Percentiles rank a stretch among this genome's conserved stretches.
phyloP scores from a whole-genome alignment of 306 rosid genomes.

The Vigna hirtella region DNA sequence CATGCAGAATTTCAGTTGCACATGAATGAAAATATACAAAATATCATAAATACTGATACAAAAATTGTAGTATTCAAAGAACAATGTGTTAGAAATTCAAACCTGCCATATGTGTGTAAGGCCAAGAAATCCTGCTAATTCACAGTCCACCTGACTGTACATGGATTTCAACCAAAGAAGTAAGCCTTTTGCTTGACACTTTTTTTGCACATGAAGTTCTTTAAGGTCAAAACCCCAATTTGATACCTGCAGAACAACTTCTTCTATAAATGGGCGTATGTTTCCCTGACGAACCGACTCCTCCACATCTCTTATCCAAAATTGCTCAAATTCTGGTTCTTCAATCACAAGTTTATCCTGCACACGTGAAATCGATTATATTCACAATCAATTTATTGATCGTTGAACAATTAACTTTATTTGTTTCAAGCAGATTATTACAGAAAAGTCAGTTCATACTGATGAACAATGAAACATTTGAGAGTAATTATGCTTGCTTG shows the following conservation, averaged over 20 bases:
- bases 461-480: conserved; percentile 2
- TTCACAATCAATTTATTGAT: background rate
- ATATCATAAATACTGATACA: background rate
- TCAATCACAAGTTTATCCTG: conserved; percentile 83
- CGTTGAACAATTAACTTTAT: background rate
- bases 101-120: conserved; percentile 97
- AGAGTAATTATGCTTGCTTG: background rate
- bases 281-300: conserved; percentile 88
- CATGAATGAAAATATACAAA: background rate
- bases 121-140: conserved; percentile 83
- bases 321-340: conserved; percentile 67
- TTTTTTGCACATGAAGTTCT: conserved; percentile 79
- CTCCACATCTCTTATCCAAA: conserved; percentile 84
- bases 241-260: conserved; percentile 81
- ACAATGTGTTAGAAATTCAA: conserved; percentile 37
- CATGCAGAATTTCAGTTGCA: background rate
- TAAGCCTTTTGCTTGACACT: conserved; percentile 71
- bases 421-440: conserved; percentile 21
- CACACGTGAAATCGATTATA: conserved; percentile 31
- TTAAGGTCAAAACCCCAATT: conserved; percentile 80
- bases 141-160: conserved; percentile 82
- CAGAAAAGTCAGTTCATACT: conserved; percentile 6
- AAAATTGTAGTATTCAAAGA: conserved; percentile 19
- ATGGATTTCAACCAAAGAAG: conserved; percentile 88
- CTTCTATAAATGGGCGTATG: conserved; percentile 77